Base-by-base conservation (phyloP, 805 yeast genomes). In the Candida sakaeoensis region DNA sequence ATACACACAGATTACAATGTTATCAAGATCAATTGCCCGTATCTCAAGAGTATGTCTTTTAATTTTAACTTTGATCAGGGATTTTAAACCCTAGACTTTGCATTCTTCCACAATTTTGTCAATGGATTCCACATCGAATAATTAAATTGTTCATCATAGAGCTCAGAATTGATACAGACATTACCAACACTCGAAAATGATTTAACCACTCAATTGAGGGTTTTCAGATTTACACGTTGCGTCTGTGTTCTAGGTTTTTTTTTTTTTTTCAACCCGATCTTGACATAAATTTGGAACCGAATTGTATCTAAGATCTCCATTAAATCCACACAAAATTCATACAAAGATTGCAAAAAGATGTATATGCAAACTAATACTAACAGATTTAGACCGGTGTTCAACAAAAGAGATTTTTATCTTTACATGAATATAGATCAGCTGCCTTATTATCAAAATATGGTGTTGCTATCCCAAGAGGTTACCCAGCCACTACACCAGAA, bases 361-460 rank as follows among this genome's bases (percentile, higher is more conserved):
- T n/a, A n/a, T n/a, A n/a, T n/a, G n/a, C n/a, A n/a, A n/a, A n/a
- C n/a, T n/a, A 21, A 21, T 33, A 33, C 32, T 23, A 14, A 21
- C 25, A 19, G 8, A 3, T 36, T 13, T 43, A 43, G 47, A 15
- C 43, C 23, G 38, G 21, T 29, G 47, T 30, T 40, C 55, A 52
- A 43, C 68, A 65, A 53, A 68, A 64, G 48, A 87, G 99, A 75
- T 72, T 71, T 70, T 72, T 93, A 54, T 89, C 97, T 13, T 80
- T 93, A 52, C 99, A 93, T 61, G 99, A 93, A 70, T 93, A 68
- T 80, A 87, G 97, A 65, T 86, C 97, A 23, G 96, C 98, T 38
- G 85, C 84, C 47, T 69, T 93, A 42, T 78, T 93, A 56, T 77
- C 82, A 62, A 57, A 75, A 36, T 91, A 89, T 70, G 95, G 90